phyloP scores from a whole-genome alignment of 306 rosid genomes.

The Cicer bijugum region DNA sequence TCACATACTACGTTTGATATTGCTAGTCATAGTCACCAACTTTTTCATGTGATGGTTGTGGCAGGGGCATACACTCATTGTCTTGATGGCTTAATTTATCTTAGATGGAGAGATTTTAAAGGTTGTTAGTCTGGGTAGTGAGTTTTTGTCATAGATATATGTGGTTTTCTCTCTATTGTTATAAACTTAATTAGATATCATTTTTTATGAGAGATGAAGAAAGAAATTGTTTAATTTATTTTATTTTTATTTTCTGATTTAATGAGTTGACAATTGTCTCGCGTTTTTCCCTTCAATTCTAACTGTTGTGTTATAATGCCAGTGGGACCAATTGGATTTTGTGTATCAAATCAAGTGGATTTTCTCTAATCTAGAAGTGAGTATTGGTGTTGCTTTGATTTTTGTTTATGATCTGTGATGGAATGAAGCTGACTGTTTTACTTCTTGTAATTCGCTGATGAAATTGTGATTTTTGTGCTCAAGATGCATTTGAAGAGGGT shows the following conservation, averaged over 20 bases:
- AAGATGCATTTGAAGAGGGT: conserved; percentile 83
- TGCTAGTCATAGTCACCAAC: too few relatives aligned
- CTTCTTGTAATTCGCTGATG: conserved; percentile 17
- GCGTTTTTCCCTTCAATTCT: not conserved
- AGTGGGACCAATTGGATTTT: conserved; percentile 63
- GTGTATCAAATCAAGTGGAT: conserved; percentile 62
- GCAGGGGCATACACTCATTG: too few relatives aligned
- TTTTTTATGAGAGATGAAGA: too few relatives aligned
- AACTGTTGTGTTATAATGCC: conserved; percentile 4
- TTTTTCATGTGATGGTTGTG: too few relatives aligned
- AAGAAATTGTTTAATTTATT: not conserved
- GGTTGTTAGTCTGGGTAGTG: too few relatives aligned
- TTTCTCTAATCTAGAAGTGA: conserved; percentile 64
- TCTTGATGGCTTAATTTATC: too few relatives aligned
- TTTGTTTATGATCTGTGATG: not conserved
- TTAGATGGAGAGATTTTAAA: too few relatives aligned
- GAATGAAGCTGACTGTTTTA: not conserved
- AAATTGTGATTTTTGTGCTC: conserved; percentile 21
- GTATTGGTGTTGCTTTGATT: conserved; percentile 8
- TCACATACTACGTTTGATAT: too few relatives aligned
- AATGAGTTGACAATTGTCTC: not conserved
- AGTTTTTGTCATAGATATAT: too few relatives aligned
- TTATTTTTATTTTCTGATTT: not conserved
- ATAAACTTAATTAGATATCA: too few relatives aligned
- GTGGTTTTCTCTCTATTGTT: too few relatives aligned